phyloP scores from a whole-genome alignment of 352 stramenopile species.

The Phytopythium kandeliae region DNA sequence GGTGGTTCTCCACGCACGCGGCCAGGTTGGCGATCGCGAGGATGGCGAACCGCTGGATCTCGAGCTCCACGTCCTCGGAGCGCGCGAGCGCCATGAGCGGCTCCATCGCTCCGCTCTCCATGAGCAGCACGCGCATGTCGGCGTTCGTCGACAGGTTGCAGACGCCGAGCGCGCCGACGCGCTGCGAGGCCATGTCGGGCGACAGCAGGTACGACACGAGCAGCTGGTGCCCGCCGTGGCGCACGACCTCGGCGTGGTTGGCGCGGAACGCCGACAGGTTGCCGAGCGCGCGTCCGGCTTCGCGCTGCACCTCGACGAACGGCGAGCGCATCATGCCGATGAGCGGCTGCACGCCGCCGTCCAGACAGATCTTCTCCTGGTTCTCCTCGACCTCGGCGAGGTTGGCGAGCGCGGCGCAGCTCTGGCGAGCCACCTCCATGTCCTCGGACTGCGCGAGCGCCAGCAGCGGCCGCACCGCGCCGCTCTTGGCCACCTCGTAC shows the following conservation, averaged over 20 bases:
- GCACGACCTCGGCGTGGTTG: constrained; percentile 90
- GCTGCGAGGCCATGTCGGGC: constrained; percentile 91
- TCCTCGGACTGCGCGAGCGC: constrained; percentile 91
- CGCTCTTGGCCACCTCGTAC: constrained; percentile 95
- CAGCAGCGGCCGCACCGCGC: constrained; percentile 88
- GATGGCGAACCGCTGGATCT: constrained; percentile 94
- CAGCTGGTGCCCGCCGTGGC: constrained; percentile 90
- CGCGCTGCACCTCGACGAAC: constrained; percentile 92
- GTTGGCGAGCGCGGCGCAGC: constrained; percentile 92
- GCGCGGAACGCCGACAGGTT: constrained; percentile 90
- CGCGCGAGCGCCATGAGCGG: constrained; percentile 92
- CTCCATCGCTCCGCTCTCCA: constrained; percentile 92
- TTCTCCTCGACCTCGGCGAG: constrained; percentile 94
- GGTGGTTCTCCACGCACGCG: constrained; percentile 92
- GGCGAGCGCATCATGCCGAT: constrained; percentile 94
- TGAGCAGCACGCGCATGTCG: constrained; percentile 86
- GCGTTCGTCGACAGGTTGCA: constrained; percentile 94
- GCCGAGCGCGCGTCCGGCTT: constrained; percentile 87
- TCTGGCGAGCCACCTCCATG: constrained; percentile 87
- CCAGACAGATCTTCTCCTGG: constrained; percentile 91
- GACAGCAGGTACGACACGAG: constrained; percentile 95
- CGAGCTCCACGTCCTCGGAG: constrained; percentile 93
- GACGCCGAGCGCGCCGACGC: constrained; percentile 91
- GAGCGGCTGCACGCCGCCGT: constrained; percentile 89
- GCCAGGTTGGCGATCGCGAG: constrained; percentile 93